Conservation (phyloP, 2,329 filamentous ascomycete species). For the Massarina eburnea region DNA sequence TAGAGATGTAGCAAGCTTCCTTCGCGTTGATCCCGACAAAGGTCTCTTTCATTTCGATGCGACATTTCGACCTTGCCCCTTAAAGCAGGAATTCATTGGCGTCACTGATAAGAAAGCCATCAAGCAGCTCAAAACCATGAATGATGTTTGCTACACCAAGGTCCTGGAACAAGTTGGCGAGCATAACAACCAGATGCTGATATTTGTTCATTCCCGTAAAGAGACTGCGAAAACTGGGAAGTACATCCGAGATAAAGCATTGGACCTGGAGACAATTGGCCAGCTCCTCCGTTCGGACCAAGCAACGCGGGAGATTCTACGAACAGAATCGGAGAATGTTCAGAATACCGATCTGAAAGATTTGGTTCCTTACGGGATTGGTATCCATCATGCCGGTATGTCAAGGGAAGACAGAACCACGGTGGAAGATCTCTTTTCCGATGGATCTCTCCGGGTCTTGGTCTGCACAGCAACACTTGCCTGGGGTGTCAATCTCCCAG, state of each 20-base stretch:
- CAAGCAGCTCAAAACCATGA: slow-evolving; percentile 99
- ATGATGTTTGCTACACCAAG: slow-evolving; percentile 97
- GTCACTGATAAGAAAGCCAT: slow-evolving; percentile 98
- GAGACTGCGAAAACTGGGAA: slow-evolving; percentile 97
- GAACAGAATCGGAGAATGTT: slow-evolving; percentile 79
- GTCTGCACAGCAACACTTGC: slow-evolving; percentile 97
- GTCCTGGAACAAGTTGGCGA: slow-evolving; percentile 94
- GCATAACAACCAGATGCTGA: slow-evolving; percentile 95
- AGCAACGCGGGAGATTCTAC: slow-evolving; percentile 83
- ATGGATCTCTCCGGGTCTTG: slow-evolving; percentile 89
- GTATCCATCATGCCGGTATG: slow-evolving; percentile 98
- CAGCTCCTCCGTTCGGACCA: slow-evolving; percentile 93
- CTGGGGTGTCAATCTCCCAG: slow-evolving; percentile 98
- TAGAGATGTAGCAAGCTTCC: slow-evolving; percentile 90
- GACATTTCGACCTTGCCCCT: slow-evolving; percentile 86
- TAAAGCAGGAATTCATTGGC: slow-evolving; percentile 96
- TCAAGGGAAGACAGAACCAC: slow-evolving; percentile 90
- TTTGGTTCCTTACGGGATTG: slow-evolving; percentile 91
- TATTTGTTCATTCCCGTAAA: slow-evolving; percentile 97
- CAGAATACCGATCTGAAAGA: slow-evolving; percentile 90
- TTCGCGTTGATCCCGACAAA: slow-evolving; percentile 82
- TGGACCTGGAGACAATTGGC: slow-evolving; percentile 96
- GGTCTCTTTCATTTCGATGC: slow-evolving; percentile 96
- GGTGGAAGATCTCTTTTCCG: slow-evolving; percentile 91
- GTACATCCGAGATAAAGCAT: slow-evolving; percentile 92